Evolutionary conservation across 2,329 filamentous ascomycete species (phyloP), one percentile per base, ranked within the genome.

Genomic region (Rhynchosporium secalis): DNA sequence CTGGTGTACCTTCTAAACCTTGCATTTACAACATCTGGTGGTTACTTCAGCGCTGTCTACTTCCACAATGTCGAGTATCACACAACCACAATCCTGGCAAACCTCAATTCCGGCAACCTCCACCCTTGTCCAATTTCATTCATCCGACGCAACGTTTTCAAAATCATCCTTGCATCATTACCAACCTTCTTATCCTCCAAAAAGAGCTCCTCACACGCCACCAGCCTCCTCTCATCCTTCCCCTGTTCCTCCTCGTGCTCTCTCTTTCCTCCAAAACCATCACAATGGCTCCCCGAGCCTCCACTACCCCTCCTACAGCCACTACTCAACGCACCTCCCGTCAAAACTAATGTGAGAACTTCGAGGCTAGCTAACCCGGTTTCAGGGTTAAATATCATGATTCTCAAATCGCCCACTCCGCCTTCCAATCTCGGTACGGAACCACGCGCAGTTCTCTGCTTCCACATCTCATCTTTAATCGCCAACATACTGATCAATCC

Each of bases 381-480:
- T 12, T 29, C 40, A 26, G 48, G 58, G 28, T 60, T 38, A 4
- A 60, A 56, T 8, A 60, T 60, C 58, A 60, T 60, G 38, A 55
- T 48, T 40, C 58, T 49, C 28, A 41, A 51, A 41, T 60, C 58
- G 1, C 58, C 58, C 33, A 10, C 3, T 12, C 58, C 40, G 4
- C 40, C 36, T 31, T 60, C 58, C 28, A 60, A 15, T 9, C 47
- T 41, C 8, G 58, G 48, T n/a, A n/a, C 58, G n/a, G 48, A 40
- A 9, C 49, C n/a, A 9, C 41, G 28, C 40, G 58, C 26, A 9
- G 40, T 41, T 36, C 41, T 54, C 29, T 47, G 9, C 43, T 46
- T 54, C 58, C 58, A 60, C n/a, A 55, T 51, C 40, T 47, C 38
- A 28, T 60, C 58, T n/a, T 36, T 26, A n/a, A 60, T 31, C n/a